Evolutionary conservation across 176 grass and related monocot species (phyloP).

Genomic region (Microstegium vimineum): DNA sequence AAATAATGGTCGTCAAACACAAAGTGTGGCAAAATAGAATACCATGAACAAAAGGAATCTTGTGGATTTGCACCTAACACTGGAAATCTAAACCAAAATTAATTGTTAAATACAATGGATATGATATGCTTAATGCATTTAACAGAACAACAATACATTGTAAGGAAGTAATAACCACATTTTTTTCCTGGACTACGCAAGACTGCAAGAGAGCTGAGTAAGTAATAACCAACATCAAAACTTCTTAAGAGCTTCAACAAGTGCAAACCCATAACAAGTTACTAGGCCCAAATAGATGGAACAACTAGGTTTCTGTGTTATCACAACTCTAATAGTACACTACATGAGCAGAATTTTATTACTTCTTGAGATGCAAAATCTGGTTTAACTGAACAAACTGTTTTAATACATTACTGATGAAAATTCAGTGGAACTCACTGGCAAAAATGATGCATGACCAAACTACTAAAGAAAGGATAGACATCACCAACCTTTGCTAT

Average conservation of each 20-base stretch:
- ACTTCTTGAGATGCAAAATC: not conserved
- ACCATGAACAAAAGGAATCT: not conserved
- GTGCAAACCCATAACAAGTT: not conserved
- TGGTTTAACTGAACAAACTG: constrained; percentile 16
- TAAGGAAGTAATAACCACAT: not conserved
- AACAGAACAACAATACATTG: not conserved
- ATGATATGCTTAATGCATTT: not conserved
- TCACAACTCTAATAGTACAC: not conserved
- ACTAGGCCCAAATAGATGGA: not conserved
- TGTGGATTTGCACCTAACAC: not conserved
- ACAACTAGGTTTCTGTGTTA: not conserved
- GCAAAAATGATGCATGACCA: not conserved
- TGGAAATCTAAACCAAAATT: not conserved
- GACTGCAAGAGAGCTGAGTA: not conserved
- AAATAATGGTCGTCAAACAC: not conserved
- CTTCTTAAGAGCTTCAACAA: not conserved
- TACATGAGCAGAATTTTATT: not conserved
- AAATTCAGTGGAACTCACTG: not conserved
- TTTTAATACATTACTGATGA: not conserved
- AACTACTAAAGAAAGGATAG: not conserved
- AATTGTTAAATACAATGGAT: not conserved
- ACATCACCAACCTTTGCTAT: constrained; percentile 68
- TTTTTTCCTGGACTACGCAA: not conserved
- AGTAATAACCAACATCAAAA: not conserved
- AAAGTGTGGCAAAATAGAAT: not conserved